Conservation (phyloP, 768 basidiomycete genomes). For the Trichaptum fuscoviolaceum region DNA sequence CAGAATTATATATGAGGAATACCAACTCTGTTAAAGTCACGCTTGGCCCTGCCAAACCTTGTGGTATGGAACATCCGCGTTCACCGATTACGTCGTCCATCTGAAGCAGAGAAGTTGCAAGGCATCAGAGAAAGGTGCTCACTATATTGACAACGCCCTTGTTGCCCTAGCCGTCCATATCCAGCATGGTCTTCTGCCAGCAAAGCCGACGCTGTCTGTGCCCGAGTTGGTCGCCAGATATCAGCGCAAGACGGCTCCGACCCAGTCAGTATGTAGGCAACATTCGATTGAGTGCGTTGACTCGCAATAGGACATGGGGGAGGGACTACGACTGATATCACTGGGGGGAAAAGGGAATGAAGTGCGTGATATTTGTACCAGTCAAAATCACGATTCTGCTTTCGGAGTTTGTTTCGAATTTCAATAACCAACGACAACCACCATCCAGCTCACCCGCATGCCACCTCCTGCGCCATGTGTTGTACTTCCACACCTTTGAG, state of each 20-base stretch:
- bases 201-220: not conserved
- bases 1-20: not conserved
- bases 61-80: not conserved
- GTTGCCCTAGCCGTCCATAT: not conserved
- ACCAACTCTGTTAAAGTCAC: not conserved
- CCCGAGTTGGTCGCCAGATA: not conserved
- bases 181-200: too few species aligned
- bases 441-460: not conserved
- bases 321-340: not conserved
- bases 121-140: not conserved
- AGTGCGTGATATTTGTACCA: not conserved
- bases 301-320: not conserved
- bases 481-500: not conserved
- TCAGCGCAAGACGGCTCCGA: not conserved
- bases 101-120: not conserved
- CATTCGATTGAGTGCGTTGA: not conserved
- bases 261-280: not conserved
- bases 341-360: not conserved
- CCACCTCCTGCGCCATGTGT: not conserved
- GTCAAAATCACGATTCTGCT: not conserved
- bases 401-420: too few species aligned
- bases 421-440: too few species aligned
- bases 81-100: not conserved
- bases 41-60: too few species aligned
- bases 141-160: not conserved